Evolutionary conservation across 768 basidiomycete genomes (phyloP).

Genomic region (Suillus fuscotomentosus): DNA sequence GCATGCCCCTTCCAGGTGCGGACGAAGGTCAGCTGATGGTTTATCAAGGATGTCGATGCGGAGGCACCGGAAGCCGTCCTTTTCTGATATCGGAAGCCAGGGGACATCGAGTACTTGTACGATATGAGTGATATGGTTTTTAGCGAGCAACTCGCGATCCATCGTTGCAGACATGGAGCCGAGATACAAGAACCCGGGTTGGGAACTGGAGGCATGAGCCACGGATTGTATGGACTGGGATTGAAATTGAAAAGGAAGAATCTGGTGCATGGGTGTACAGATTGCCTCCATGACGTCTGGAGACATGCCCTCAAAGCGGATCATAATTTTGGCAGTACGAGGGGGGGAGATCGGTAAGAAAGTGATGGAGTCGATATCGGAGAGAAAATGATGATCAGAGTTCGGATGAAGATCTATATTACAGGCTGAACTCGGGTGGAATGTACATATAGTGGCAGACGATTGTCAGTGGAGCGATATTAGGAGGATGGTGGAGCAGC

Average conservation of each 20-base stretch:
- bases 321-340: constrained; percentile 44
- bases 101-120: constrained; percentile 68
- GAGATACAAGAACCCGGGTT: constrained; percentile 60
- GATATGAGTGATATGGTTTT: constrained; percentile 53
- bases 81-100: constrained; percentile 52
- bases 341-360: not conserved
- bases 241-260: constrained; percentile 44
- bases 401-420: not conserved
- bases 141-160: constrained; percentile 51
- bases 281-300: constrained; percentile 80
- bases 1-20: constrained; percentile 69
- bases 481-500: constrained; percentile 13
- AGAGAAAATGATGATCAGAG: constrained; percentile 9
- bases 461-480: not conserved
- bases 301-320: constrained; percentile 73
- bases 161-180: constrained; percentile 63
- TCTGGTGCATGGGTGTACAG: constrained; percentile 83
- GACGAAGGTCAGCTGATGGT: constrained; percentile 56
- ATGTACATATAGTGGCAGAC: not conserved
- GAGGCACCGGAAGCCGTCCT: constrained; percentile 52
- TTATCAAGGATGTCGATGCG: constrained; percentile 69
- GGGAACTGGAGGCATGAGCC: constrained; percentile 11
- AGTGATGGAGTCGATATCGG: constrained; percentile 2
- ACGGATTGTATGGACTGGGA: constrained; percentile 17
- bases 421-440: not conserved